Conservation (phyloP, 371 early-diverging fungal species). For the Mucor circinelloides region DNA sequence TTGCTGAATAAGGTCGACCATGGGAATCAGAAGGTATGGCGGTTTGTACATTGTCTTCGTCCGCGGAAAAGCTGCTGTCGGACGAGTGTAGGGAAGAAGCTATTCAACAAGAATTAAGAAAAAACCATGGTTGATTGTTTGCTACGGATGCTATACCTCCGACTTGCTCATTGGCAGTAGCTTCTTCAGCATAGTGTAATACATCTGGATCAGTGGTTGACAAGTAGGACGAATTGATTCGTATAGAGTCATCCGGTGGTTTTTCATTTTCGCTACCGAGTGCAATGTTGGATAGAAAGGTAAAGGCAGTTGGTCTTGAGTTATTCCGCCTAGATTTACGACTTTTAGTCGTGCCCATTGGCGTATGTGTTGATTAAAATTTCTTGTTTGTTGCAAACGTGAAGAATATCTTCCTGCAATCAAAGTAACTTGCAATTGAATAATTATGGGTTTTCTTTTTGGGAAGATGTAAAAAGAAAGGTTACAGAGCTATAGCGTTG, state of each 20-base stretch:
- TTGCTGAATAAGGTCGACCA: constrained; percentile 24
- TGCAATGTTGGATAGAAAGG: constrained; percentile 49
- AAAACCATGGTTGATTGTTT: too few species aligned
- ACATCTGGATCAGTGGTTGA: neutral
- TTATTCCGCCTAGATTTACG: constrained; percentile 59
- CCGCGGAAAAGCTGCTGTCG: constrained; percentile 42
- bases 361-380: constrained; percentile 20
- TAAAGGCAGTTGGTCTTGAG: constrained; percentile 54
- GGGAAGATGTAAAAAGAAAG: neutral
- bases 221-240: neutral
- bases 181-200: constrained; percentile 8
- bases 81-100: constrained; percentile 42
- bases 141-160: constrained; percentile 10
- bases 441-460: constrained; percentile 12
- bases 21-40: constrained; percentile 28
- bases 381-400: constrained; percentile 23
- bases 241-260: constrained; percentile 31
- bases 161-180: neutral
- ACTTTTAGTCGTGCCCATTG: constrained; percentile 63
- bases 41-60: constrained; percentile 29
- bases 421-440: constrained; percentile 15
- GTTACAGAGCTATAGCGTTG: neutral
- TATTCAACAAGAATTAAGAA: neutral
- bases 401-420: constrained; percentile 37
- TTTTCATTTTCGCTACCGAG: constrained; percentile 44